These are phyloP conservation scores for Wickerhamia fluorescens DNA, from an alignment of 805 yeast species.

Conservation along the genomic window DNA sequence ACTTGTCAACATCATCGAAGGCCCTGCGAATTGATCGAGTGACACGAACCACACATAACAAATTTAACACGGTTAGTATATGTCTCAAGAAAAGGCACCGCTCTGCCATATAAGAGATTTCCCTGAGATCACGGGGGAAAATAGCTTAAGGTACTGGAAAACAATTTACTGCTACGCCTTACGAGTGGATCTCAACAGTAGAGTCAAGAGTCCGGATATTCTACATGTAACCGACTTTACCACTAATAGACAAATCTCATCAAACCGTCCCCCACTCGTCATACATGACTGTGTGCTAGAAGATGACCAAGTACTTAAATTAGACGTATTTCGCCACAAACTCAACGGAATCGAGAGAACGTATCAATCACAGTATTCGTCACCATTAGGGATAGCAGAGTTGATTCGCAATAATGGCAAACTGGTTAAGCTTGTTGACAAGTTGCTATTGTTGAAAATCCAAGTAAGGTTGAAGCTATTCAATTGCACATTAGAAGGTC, in stretches of 20 bases:
- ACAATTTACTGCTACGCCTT: conserved; percentile 1
- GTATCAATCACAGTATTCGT: conserved; percentile 3
- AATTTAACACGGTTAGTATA: too few species aligned
- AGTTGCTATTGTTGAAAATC: conserved; percentile 4
- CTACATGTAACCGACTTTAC: conserved; percentile 4
- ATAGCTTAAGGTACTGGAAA: not conserved
- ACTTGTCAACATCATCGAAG: too few species aligned
- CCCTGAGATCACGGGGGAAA: not conserved
- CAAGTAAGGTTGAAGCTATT: conserved; percentile 7
- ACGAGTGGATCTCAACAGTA: conserved; percentile 1
- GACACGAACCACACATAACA: too few species aligned
- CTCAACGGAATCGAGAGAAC: conserved; percentile 2
- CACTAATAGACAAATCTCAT: conserved; percentile 1
- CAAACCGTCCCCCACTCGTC: not conserved
- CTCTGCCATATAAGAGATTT: too few species aligned
- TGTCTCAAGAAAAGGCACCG: too few species aligned
- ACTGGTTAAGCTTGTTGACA: conserved; percentile 3
- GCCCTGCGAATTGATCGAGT: too few species aligned
- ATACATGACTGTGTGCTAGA: conserved; percentile 1
- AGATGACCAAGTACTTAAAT: conserved; percentile 8
- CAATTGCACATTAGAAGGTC: conserved; percentile 8
- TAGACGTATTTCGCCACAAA: conserved; percentile 10
- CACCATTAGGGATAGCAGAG: conserved; percentile 1
- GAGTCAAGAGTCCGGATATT: conserved; percentile 2
- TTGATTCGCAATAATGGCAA: conserved; percentile 1